Percentiles rank a stretch among this genome's conserved stretches.
Evolutionary conservation across 176 grass and related monocot genomes (phyloP).

Genomic region (Cocos nucifera): DNA sequence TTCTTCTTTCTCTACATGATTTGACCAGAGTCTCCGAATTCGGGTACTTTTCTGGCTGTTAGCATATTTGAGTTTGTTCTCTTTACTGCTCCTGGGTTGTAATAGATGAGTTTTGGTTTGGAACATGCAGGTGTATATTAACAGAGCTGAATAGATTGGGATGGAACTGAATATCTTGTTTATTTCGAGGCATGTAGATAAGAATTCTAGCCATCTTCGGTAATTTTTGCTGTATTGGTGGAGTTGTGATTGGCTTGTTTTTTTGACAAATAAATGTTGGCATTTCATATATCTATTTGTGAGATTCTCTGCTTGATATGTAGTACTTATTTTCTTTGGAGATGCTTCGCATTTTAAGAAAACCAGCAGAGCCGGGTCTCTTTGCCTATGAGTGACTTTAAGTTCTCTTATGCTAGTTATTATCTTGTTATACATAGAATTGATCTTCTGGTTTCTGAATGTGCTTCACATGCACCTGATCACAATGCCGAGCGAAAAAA

Average conservation of each 20-base stretch:
- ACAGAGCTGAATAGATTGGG: constrained; percentile 32
- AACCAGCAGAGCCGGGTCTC: too few species aligned
- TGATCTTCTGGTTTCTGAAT: too few species aligned
- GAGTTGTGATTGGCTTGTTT: constrained; percentile 25
- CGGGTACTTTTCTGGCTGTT: neutral
- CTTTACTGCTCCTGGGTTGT: neutral
- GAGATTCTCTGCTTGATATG: too few species aligned
- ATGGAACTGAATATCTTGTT: constrained; percentile 30
- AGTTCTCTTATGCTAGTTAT: too few species aligned
- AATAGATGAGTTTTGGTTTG: neutral
- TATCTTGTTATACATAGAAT: too few species aligned
- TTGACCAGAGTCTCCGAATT: neutral
- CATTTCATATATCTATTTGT: constrained; percentile 2
- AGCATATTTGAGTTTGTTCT: neutral
- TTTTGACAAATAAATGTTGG: constrained; percentile 8
- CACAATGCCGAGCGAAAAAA: too few species aligned
- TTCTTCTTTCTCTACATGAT: neutral
- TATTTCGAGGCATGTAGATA: constrained; percentile 59
- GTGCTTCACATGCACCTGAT: too few species aligned
- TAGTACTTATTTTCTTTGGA: too few species aligned
- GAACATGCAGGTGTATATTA: constrained; percentile 36
- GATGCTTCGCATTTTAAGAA: too few species aligned
- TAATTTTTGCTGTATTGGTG: constrained; percentile 33
- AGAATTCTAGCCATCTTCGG: constrained; percentile 9
- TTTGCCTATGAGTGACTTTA: too few species aligned